phyloP scores from a whole-genome alignment of 1,284 basidiomycete genomes.

The Irpex lacteus region DNA sequence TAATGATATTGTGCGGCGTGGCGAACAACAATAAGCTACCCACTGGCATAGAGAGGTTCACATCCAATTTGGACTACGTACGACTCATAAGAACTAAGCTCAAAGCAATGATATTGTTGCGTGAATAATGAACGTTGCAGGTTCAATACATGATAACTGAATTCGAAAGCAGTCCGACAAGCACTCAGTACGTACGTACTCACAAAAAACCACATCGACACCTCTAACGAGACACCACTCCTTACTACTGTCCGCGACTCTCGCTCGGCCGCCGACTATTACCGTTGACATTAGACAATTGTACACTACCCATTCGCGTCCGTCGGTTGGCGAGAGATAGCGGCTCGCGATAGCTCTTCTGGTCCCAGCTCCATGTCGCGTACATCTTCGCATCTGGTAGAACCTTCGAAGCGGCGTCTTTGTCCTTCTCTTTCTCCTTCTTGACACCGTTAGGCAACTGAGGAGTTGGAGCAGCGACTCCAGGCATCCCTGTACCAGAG shows the following conservation, averaged over 20 bases:
- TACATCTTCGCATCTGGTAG: conserved; percentile 68
- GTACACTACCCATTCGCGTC: conserved; percentile 28
- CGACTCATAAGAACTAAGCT: neutral
- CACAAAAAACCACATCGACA: neutral
- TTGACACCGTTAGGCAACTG: conserved; percentile 34
- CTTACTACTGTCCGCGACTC: conserved; percentile 2
- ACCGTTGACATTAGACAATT: conserved; percentile 12
- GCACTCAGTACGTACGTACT: neutral
- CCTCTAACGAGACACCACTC: neutral
- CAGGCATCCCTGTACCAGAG: conserved; percentile 23
- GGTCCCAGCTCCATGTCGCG: conserved; percentile 75
- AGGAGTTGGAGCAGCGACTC: conserved; percentile 28
- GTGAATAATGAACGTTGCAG: neutral
- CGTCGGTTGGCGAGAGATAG: conserved; percentile 26
- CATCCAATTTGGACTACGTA: no score
- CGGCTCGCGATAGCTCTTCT: conserved; percentile 59
- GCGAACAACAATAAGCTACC: no score
- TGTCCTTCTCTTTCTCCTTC: conserved; percentile 29
- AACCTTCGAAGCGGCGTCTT: conserved; percentile 33
- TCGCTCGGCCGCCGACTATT: conserved; percentile 11
- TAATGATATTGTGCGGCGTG: no score
- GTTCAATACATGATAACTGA: neutral
- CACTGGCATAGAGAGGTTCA: no score
- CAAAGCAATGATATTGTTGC: neutral
- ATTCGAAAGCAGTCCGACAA: neutral